Evolutionary conservation across 768 basidiomycete genomes (phyloP), one percentile per base, ranked within the genome.

Genomic region (Cubamyces sp.): DNA sequence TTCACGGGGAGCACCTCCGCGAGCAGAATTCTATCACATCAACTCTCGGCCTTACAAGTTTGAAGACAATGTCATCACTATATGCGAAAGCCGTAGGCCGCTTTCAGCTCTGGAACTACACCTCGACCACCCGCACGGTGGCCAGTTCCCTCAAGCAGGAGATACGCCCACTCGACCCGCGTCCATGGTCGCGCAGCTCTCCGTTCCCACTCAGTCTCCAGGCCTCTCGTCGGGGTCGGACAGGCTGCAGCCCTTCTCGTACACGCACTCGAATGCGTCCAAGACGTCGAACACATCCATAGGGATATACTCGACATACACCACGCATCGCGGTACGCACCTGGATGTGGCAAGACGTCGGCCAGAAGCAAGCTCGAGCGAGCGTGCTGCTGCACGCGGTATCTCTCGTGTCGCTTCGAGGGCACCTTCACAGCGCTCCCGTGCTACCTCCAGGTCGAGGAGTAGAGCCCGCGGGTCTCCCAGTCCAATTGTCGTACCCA

Each of bases 81-180:
- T 67, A 6, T 64, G 64, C 41, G 52, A 50, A n/a, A 67, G 66
- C 40, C 53, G 54, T 39, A 53, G 64, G 39, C 66, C 66, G 7
- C 56, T 60, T 15, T 66, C 65, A 4, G 57, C 57, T 0, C 51
- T 63, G 16, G 65, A 59, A 5, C 47, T 66, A 21, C 61, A 60
- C 8, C 42, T 60, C 3, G 43, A 60, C 23, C 54, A 54, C 18
- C 43, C 46, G 0, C 46, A 59, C 45, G 25, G 34, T 28, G 37
- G 42, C 45, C 57, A 57, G 16, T 53, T 63, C 40, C 26, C 63
- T 30, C 61, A 60, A 39, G 47, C 57, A 18, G 58, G 39, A 8
- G 59, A 66, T 23, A 41, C 57, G 5, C 61, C 65, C 18, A 21
- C 45, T 30, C 61, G 65, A 2, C 65, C 65, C 2, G 57, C 50